These are phyloP conservation scores for Clitocybe nebularis DNA, from an alignment of 1,284 basidiomycete species.

Conservation along the genomic window DNA sequence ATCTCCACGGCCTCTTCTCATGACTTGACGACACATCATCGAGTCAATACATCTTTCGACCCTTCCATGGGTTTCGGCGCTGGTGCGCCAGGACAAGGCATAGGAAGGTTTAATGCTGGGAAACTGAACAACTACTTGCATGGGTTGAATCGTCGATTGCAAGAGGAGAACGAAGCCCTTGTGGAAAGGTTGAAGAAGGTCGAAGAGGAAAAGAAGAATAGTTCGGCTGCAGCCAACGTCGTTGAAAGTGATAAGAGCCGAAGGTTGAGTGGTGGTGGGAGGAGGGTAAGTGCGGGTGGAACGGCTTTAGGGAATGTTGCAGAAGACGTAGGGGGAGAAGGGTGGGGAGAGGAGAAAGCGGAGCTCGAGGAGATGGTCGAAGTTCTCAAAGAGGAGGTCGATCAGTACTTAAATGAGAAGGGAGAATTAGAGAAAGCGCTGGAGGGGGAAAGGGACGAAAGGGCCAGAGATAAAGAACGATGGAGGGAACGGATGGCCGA, in stretches of 20 bases:
- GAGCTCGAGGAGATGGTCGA: constrained; percentile 48
- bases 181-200: constrained; percentile 44
- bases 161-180: constrained; percentile 76
- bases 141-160: constrained; percentile 71
- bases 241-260: constrained; percentile 13
- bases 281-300: constrained; percentile 48
- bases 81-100: constrained; percentile 51
- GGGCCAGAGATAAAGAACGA: constrained; percentile 57
- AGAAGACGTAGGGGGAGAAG: constrained; percentile 55
- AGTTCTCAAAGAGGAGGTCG: constrained; percentile 44
- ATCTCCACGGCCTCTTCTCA: constrained; percentile 80
- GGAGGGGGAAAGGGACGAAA: constrained; percentile 49
- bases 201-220: constrained; percentile 39
- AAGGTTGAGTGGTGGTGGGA: constrained; percentile 29
- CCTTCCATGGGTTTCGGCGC: constrained; percentile 65
- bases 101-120: constrained; percentile 72
- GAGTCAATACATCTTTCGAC: constrained; percentile 82
- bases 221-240: constrained; percentile 11
- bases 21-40: constrained; percentile 75
- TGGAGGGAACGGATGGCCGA: constrained; percentile 68
- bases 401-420: constrained; percentile 35
- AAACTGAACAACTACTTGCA: constrained; percentile 83
- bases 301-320: constrained; percentile 52
- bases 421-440: constrained; percentile 36
- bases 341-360: constrained; percentile 65